Percentiles rank a stretch among this genome's conserved stretches.
Conservation (phyloP, 2,329 filamentous ascomycete genomes). For the Botrytis aclada region DNA sequence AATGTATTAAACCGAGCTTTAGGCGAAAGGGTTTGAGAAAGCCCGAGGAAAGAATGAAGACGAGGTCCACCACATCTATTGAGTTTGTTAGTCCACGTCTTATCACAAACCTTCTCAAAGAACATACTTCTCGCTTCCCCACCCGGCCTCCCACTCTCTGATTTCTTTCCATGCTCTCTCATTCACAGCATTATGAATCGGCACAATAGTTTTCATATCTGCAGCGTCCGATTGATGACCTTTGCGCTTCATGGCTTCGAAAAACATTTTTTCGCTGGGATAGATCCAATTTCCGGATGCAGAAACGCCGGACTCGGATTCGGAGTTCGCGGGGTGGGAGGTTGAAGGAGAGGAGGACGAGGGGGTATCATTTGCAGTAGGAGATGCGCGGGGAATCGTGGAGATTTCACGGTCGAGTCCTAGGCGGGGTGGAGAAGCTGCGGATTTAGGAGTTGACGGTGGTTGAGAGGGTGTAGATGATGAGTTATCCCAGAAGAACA, state of each 20-base stretch:
- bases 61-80: conserved; percentile 70
- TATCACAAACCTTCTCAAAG: not conserved
- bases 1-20: conserved; percentile 78
- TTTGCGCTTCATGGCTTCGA: conserved; percentile 93
- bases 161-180: conserved; percentile 95
- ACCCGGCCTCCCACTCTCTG: conserved; percentile 78
- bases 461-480: conserved; percentile 21
- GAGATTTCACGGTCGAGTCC: conserved; percentile 71
- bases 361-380: conserved; percentile 39
- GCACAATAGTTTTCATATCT: conserved; percentile 90
- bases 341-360: conserved; percentile 21
- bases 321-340: conserved; percentile 63
- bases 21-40: conserved; percentile 68
- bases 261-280: conserved; percentile 95
- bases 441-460: conserved; percentile 70
- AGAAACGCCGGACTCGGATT: conserved; percentile 70
- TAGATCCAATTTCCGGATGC: conserved; percentile 91
- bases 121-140: conserved; percentile 55
- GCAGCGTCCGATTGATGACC: conserved; percentile 65
- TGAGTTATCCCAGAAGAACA: conserved; percentile 17
- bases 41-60: conserved; percentile 79
- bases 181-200: conserved; percentile 98
- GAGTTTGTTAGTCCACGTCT: not conserved
- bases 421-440: conserved; percentile 61
- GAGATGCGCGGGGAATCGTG: conserved; percentile 68